Evolutionary conservation across 805 yeast genomes (phyloP).

Genomic region (Monosporozyma aquatica): DNA sequence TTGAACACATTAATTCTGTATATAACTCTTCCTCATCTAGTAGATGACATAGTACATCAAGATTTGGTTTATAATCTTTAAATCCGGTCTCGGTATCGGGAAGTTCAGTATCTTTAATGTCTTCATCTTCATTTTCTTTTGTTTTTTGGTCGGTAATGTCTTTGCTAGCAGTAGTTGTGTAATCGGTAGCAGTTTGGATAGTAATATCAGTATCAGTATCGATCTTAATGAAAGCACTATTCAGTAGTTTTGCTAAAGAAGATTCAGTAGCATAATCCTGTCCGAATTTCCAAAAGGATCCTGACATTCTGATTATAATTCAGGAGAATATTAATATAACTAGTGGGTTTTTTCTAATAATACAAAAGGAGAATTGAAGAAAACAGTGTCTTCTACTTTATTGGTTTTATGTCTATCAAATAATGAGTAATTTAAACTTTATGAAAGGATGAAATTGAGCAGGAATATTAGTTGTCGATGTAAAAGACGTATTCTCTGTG

Average conservation of each 20-base stretch:
- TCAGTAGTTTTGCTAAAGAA: conserved; percentile 41
- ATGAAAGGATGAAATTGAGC: no score
- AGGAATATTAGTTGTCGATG: no score
- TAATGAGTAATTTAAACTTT: no score
- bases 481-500: no score
- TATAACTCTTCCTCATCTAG: conserved; percentile 68
- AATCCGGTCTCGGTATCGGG: conserved; percentile 30
- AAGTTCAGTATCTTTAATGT: conserved; percentile 16
- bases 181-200: not conserved
- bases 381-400: no score
- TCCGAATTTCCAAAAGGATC: conserved; percentile 55
- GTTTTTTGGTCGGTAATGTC: conserved; percentile 3
- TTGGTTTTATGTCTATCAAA: no score
- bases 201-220: conserved; percentile 7
- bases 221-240: conserved; percentile 30
- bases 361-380: no score
- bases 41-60: conserved; percentile 43
- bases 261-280: conserved; percentile 49
- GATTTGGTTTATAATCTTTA: conserved; percentile 34
- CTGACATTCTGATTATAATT: no score
- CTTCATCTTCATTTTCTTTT: conserved; percentile 9
- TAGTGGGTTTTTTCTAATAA: no score
- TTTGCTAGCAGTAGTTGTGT: conserved; percentile 6
- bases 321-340: no score
- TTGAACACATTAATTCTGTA: conserved; percentile 64